These are phyloP conservation scores for Blastobotrys serpentis DNA, from an alignment of 1,139 yeast species.

Conservation along the genomic window DNA sequence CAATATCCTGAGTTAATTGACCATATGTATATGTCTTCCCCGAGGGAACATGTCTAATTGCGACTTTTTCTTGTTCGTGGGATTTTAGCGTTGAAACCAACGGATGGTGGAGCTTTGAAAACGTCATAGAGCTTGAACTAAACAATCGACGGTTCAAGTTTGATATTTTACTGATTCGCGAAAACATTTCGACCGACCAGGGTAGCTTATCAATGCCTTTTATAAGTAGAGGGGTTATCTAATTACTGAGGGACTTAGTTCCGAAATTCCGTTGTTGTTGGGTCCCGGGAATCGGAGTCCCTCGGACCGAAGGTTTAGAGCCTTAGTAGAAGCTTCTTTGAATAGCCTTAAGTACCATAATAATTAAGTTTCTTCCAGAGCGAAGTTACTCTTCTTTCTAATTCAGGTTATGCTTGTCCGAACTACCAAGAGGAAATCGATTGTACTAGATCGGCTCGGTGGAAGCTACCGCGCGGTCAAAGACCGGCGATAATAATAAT, in stretches of 20 bases:
- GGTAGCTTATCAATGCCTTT: neutral
- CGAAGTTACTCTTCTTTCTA: too few relatives aligned
- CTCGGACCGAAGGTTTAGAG: neutral
- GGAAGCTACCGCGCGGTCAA: too few relatives aligned
- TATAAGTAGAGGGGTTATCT: neutral
- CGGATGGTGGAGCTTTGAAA: conserved; percentile 24
- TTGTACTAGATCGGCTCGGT: too few relatives aligned
- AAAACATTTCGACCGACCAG: neutral
- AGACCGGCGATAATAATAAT: too few relatives aligned
- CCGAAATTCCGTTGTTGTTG: neutral
- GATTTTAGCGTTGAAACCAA: conserved; percentile 27
- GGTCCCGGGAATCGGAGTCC: too few relatives aligned
- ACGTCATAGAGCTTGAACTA: conserved; percentile 1
- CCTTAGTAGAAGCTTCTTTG: too few relatives aligned
- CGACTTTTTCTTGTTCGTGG: conserved; percentile 32
- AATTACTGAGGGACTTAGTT: neutral
- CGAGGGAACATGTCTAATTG: conserved; percentile 36
- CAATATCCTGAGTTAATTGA: conserved; percentile 33
- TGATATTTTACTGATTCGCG: neutral
- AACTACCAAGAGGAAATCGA: too few relatives aligned
- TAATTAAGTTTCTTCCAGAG: too few relatives aligned
- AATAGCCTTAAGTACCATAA: too few relatives aligned
- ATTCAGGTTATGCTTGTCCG: too few relatives aligned
- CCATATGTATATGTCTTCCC: conserved; percentile 37
- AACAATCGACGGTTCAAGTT: conserved; percentile 1